phyloP scores from a whole-genome alignment of 306 rosid species.

The Elaeagnus macrophylla region DNA sequence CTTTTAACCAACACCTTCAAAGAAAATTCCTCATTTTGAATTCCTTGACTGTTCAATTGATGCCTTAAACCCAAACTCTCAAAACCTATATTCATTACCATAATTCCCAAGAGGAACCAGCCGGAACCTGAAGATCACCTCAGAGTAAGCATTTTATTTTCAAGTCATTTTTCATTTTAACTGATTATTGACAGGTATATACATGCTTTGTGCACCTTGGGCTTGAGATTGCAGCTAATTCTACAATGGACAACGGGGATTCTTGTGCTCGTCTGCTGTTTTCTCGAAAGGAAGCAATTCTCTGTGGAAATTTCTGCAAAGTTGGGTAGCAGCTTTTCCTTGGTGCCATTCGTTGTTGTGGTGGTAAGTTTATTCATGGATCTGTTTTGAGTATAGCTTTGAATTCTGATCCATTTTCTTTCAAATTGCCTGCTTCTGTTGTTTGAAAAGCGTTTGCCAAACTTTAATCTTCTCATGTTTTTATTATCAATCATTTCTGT shows the following conservation, averaged over 20 bases:
- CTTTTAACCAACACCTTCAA: neutral
- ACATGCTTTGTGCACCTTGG: constrained; percentile 77
- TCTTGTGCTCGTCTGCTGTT: constrained; percentile 81
- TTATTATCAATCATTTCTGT: too few relatives aligned
- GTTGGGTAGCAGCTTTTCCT: constrained; percentile 92
- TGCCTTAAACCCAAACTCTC: neutral
- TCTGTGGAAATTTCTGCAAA: constrained; percentile 58
- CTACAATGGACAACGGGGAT: constrained; percentile 96
- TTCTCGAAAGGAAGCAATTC: constrained; percentile 67
- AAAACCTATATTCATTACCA: constrained; percentile 3
- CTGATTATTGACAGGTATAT: constrained; percentile 75
- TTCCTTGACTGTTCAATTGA: constrained; percentile 2
- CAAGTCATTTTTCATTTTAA: constrained; percentile 59
- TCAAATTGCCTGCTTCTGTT: constrained; percentile 1
- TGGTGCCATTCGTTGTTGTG: constrained; percentile 71
- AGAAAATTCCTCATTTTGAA: neutral
- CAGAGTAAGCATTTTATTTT: constrained; percentile 49
- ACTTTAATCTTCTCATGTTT: too few relatives aligned
- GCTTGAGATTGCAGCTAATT: constrained; percentile 99
- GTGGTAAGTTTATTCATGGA: constrained; percentile 50
- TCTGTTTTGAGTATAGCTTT: neutral
- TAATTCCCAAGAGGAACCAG: constrained; percentile 1
- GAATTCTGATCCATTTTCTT: neutral
- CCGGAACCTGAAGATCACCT: constrained; percentile 36
- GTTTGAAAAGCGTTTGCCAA: too few relatives aligned